Conservation (phyloP, 495 filamentous ascomycete genomes). For the Margaritispora aquatica region DNA sequence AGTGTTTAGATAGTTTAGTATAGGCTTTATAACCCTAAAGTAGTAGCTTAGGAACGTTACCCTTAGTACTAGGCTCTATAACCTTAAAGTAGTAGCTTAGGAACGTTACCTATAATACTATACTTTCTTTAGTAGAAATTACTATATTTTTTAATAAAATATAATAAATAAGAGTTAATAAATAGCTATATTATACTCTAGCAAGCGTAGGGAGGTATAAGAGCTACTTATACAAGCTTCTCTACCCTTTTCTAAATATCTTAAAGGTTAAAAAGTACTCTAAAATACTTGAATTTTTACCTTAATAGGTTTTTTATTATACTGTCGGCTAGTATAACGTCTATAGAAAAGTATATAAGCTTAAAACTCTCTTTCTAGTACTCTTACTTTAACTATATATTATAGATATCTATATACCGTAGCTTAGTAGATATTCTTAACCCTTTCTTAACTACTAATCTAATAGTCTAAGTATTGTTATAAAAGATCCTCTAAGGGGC, state of each 20-base stretch:
- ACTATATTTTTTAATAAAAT: too few relatives aligned
- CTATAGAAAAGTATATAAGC: background rate
- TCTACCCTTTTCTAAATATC: background rate
- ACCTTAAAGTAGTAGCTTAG: too few relatives aligned
- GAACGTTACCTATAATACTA: too few relatives aligned
- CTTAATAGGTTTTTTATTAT: background rate
- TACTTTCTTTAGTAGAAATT: too few relatives aligned
- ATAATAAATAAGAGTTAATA: background rate
- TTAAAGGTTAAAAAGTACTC: background rate
- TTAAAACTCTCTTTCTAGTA: background rate
- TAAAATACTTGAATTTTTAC: background rate
- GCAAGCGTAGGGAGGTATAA: too few relatives aligned
- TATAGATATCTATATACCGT: background rate
- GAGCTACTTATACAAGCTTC: background rate
- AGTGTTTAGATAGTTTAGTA: too few relatives aligned
- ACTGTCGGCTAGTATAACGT: background rate
- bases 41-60: too few relatives aligned
- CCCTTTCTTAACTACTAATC: background rate
- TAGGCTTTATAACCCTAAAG: too few relatives aligned
- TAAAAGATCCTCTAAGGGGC: background rate
- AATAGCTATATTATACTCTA: background rate
- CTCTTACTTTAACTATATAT: background rate
- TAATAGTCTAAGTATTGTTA: background rate
- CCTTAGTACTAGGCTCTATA: too few relatives aligned
- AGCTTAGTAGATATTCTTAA: background rate